A percentile compares a stretch with the other conserved stretches of the same genome.
These are phyloP conservation scores for Globisporangium cystogenes DNA, from an alignment of 352 stramenopile species.

Conservation along the genomic window DNA sequence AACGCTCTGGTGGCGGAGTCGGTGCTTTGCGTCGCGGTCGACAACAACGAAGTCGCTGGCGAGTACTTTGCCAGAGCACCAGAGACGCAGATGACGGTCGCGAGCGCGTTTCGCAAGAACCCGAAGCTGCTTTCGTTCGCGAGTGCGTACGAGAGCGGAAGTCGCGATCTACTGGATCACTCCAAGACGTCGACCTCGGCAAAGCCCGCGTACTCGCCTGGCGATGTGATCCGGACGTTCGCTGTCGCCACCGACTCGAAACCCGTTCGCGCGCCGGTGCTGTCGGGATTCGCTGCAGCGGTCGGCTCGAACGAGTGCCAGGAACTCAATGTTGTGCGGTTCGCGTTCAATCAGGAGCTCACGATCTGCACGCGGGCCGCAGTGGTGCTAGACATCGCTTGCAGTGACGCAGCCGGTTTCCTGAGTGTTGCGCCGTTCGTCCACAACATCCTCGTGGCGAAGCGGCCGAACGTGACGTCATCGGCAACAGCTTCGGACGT, in stretches of 20 bases:
- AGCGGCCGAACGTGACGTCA: conserved; percentile 15
- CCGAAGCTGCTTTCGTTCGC: conserved; percentile 25
- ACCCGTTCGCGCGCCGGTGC: conserved; percentile 11
- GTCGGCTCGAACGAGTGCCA: conserved; percentile 24
- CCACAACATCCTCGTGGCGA: conserved; percentile 16
- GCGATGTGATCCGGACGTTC: conserved; percentile 32
- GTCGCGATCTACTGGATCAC: not conserved
- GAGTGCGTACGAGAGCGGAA: not conserved
- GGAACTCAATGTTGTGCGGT: conserved; percentile 18
- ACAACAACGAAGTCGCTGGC: conserved; percentile 43
- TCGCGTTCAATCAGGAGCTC: conserved; percentile 11
- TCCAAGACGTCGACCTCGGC: not conserved
- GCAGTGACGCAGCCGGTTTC: conserved; percentile 1
- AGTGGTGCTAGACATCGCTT: conserved; percentile 10
- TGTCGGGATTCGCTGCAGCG: conserved; percentile 14
- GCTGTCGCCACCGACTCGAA: conserved; percentile 1
- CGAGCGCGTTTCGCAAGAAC: conserved; percentile 34
- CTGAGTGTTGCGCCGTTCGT: conserved; percentile 16
- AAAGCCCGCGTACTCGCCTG: conserved; percentile 15
- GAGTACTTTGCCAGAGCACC: conserved; percentile 21
- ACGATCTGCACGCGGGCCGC: conserved; percentile 12
- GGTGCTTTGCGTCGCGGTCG: conserved; percentile 36
- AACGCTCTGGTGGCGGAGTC: conserved; percentile 36
- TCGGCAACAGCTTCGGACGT: not conserved
- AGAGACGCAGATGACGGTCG: conserved; percentile 26